Conservation (phyloP, 2,329 filamentous ascomycete species). For the Apiospora saccharicola region DNA sequence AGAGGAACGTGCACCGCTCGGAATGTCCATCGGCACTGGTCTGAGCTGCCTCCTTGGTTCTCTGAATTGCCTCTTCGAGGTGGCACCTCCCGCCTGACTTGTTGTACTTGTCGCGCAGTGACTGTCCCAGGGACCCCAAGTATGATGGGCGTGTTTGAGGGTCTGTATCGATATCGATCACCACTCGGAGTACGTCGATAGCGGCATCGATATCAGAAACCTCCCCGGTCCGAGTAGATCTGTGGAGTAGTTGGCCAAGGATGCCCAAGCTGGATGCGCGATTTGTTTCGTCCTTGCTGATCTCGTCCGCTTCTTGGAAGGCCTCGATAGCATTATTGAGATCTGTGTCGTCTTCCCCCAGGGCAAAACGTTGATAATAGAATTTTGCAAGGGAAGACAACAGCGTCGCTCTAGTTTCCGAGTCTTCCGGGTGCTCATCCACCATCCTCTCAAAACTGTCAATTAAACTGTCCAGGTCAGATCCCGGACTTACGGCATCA, state of each 20-base stretch:
- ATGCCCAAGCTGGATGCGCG: neutral
- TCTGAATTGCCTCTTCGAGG: constrained; percentile 22
- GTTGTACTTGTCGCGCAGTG: too few relatives aligned
- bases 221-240: too few relatives aligned
- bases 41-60: neutral
- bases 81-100: neutral
- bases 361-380: neutral
- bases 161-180: too few relatives aligned
- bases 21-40: neutral
- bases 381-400: neutral
- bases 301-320: neutral
- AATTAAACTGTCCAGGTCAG: neutral
- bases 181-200: too few relatives aligned
- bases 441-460: neutral
- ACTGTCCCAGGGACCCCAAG: too few relatives aligned
- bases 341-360: neutral
- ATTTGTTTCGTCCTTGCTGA: neutral
- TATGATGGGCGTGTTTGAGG: too few relatives aligned
- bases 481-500: neutral
- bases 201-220: too few relatives aligned
- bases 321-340: neutral
- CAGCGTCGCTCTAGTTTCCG: too few relatives aligned
- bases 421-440: neutral
- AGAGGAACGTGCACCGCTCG: neutral
- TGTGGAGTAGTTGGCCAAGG: too few relatives aligned